These are phyloP conservation scores for Talaromyces amestolkiae DNA, from an alignment of 2,329 filamentous ascomycete genomes.

Conservation along the genomic window DNA sequence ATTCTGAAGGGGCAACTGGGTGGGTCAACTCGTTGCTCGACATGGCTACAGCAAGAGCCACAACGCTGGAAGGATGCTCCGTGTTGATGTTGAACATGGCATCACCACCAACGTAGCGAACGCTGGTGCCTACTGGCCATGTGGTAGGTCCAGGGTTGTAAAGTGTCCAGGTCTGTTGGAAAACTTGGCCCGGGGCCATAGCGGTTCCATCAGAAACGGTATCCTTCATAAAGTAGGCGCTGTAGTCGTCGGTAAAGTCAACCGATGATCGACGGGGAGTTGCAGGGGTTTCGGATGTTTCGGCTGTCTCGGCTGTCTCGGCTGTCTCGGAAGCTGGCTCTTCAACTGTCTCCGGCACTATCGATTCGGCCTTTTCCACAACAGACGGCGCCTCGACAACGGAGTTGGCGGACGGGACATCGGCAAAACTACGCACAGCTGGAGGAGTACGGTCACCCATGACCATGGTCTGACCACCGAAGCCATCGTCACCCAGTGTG, in stretches of 20 bases:
- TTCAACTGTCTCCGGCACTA: slow-evolving; percentile 21
- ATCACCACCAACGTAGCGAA: slow-evolving; percentile 90
- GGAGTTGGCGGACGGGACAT: slow-evolving; percentile 26
- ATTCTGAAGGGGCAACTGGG: slow-evolving; percentile 69
- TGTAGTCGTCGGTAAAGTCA: neutral
- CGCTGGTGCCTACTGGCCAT: slow-evolving; percentile 87
- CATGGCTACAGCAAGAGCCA: slow-evolving; percentile 72
- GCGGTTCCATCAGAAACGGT: slow-evolving; percentile 74
- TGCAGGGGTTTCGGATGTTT: neutral
- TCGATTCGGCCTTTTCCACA: slow-evolving; percentile 8
- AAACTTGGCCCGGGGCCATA: slow-evolving; percentile 67
- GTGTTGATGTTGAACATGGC: slow-evolving; percentile 93
- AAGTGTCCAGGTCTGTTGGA: slow-evolving; percentile 89
- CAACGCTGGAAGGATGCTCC: slow-evolving; percentile 71
- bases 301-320: slow-evolving; percentile 26
- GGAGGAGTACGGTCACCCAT: slow-evolving; percentile 65
- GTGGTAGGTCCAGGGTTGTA: slow-evolving; percentile 73
- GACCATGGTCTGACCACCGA: slow-evolving; percentile 61
- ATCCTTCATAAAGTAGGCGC: slow-evolving; percentile 66
- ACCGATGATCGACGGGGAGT: neutral
- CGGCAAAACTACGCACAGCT: slow-evolving; percentile 26
- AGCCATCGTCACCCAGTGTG: slow-evolving; percentile 73
- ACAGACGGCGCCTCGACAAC: slow-evolving; percentile 15
- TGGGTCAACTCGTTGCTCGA: slow-evolving; percentile 75
- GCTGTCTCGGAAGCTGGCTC: neutral